These are phyloP conservation scores for Fusarium heterosporum DNA, from an alignment of 2,329 filamentous ascomycete species.

Conservation along the genomic window DNA sequence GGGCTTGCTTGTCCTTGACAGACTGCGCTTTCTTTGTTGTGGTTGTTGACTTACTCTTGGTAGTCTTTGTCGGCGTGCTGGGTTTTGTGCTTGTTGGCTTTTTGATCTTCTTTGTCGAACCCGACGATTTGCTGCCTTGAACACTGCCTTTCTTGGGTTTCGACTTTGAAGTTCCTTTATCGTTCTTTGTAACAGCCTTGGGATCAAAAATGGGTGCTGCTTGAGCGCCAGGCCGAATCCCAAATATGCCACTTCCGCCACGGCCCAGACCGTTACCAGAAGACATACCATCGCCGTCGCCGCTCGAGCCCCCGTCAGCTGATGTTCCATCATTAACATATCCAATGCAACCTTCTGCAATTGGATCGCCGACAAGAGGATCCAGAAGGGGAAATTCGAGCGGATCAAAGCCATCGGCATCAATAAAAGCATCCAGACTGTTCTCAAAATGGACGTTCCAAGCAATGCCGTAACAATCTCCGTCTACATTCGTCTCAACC, in stretches of 20 bases:
- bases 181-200: background rate
- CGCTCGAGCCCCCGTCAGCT: background rate
- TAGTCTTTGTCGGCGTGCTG: background rate
- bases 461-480: constrained; percentile 11
- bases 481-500: background rate
- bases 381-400: background rate
- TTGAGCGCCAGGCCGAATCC: background rate
- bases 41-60: background rate
- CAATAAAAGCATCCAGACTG: background rate
- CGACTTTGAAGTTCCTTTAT: background rate
- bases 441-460: constrained; percentile 29
- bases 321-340: constrained; percentile 18
- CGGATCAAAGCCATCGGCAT: background rate
- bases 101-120: background rate
- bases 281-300: background rate
- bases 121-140: background rate
- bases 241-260: constrained; percentile 1
- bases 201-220: background rate
- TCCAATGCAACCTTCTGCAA: constrained; percentile 14
- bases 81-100: background rate
- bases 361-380: background rate
- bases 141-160: background rate
- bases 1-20: background rate
- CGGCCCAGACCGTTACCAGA: background rate
- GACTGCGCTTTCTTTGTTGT: background rate